These are phyloP conservation scores for Xylariaceae sp. DNA, from an alignment of 2,329 filamentous ascomycete genomes.

Conservation along the genomic window DNA sequence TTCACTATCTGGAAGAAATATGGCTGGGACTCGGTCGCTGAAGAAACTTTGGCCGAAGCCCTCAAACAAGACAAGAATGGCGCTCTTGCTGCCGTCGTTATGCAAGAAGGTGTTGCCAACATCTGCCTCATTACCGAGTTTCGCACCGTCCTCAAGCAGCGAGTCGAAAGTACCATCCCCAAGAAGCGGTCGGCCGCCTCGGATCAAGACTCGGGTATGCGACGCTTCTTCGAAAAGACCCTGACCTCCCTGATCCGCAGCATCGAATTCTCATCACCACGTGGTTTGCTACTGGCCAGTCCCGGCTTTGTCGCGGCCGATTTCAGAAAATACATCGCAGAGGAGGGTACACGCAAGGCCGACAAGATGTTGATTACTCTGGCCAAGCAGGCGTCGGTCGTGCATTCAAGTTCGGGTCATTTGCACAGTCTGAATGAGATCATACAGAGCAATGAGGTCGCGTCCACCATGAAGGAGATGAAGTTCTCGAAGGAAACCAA, in stretches of 20 bases:
- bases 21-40: slow-evolving; percentile 87
- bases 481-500: slow-evolving; percentile 81
- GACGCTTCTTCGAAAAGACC: slow-evolving; percentile 72
- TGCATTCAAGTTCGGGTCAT: slow-evolving; percentile 81
- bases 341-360: slow-evolving; percentile 49
- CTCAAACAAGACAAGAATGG: slow-evolving; percentile 73
- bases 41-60: slow-evolving; percentile 71
- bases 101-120: slow-evolving; percentile 83
- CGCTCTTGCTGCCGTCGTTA: slow-evolving; percentile 82
- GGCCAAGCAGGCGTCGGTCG: slow-evolving; percentile 60
- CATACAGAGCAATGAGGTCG: slow-evolving; percentile 72
- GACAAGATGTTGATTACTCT: slow-evolving; percentile 66
- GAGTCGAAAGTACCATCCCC: slow-evolving; percentile 61
- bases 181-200: slow-evolving; percentile 60
- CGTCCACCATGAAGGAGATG: slow-evolving; percentile 72
- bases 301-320: slow-evolving; percentile 81
- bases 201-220: slow-evolving; percentile 65
- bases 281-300: slow-evolving; percentile 77
- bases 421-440: slow-evolving; percentile 84
- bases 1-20: slow-evolving; percentile 82
- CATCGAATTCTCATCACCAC: slow-evolving; percentile 65
- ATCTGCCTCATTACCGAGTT: slow-evolving; percentile 78
- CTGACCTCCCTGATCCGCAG: slow-evolving; percentile 71
- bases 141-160: slow-evolving; percentile 68
- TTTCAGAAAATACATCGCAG: slow-evolving; percentile 69